These are phyloP conservation scores for Cladosporium velox DNA, from an alignment of 2,329 filamentous ascomycete species.

Conservation along the genomic window DNA sequence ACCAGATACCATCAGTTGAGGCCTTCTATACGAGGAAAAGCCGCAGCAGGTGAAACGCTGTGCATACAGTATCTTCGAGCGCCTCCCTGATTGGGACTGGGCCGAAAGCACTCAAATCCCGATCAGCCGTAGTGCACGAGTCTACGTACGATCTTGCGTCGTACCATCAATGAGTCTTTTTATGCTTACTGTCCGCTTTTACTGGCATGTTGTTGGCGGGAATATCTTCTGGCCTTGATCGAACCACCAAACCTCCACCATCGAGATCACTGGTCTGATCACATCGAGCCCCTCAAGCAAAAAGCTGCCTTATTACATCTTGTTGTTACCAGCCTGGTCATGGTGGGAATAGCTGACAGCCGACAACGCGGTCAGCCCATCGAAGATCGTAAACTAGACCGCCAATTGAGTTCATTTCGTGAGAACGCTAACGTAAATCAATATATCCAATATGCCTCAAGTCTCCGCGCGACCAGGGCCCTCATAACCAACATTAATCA, in stretches of 20 bases:
- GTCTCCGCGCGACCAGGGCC: not conserved
- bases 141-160: not conserved
- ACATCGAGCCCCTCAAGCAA: no score
- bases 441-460: not conserved
- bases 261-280: not conserved
- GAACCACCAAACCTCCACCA: not conserved
- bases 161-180: not conserved
- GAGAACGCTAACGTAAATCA: not conserved
- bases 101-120: not conserved
- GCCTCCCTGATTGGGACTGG: conserved; percentile 7
- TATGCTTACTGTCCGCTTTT: not conserved
- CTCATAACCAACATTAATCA: conserved; percentile 23
- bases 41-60: not conserved
- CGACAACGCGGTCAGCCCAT: not conserved
- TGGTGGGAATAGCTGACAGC: not conserved
- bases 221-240: not conserved
- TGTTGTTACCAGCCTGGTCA: not conserved
- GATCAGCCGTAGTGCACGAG: not conserved
- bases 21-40: not conserved
- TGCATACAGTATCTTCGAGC: not conserved
- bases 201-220: not conserved
- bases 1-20: not conserved
- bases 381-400: not conserved
- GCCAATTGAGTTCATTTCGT: not conserved
- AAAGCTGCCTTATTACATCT: not conserved